phyloP scores from a whole-genome alignment of 306 rosid genomes.

The Corylus heterophylla region DNA sequence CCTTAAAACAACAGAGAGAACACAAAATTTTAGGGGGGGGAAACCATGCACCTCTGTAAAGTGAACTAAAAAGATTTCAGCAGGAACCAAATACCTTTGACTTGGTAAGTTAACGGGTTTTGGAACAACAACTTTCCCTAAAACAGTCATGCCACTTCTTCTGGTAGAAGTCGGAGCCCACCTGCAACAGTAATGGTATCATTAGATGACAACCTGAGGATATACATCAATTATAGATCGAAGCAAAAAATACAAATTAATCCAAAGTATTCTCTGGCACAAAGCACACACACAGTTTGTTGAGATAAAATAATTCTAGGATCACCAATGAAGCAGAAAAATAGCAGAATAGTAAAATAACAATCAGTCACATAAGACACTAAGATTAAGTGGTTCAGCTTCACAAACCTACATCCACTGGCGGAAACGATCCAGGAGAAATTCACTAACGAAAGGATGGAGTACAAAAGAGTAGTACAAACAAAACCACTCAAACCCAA shows the following conservation, averaged over 20 bases:
- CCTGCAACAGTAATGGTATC: constrained; percentile 45
- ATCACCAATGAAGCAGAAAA: too few relatives aligned
- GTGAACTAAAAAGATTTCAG: constrained; percentile 12
- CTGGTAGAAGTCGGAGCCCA: constrained; percentile 68
- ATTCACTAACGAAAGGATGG: too few relatives aligned
- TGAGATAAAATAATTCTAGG: too few relatives aligned
- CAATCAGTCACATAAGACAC: too few relatives aligned
- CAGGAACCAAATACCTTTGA: constrained; percentile 69
- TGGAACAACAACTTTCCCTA: constrained; percentile 94
- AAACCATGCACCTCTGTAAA: constrained; percentile 23
- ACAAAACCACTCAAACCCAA: too few relatives aligned
- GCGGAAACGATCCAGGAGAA: too few relatives aligned
- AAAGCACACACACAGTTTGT: background rate
- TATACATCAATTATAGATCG: background rate
- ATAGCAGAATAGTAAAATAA: too few relatives aligned
- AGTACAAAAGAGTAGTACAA: too few relatives aligned
- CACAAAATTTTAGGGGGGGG: constrained; percentile 28
- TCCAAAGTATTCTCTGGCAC: background rate
- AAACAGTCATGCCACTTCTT: constrained; percentile 88
- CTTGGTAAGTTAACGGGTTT: constrained; percentile 94
- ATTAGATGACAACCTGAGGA: constrained; percentile 5
- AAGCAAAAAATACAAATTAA: background rate
- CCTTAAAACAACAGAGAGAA: constrained; percentile 54
- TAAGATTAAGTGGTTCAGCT: too few relatives aligned
- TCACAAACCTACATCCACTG: too few relatives aligned